Base-by-base conservation (phyloP, 257 asterid species). In the Primulina huaijiensis region DNA sequence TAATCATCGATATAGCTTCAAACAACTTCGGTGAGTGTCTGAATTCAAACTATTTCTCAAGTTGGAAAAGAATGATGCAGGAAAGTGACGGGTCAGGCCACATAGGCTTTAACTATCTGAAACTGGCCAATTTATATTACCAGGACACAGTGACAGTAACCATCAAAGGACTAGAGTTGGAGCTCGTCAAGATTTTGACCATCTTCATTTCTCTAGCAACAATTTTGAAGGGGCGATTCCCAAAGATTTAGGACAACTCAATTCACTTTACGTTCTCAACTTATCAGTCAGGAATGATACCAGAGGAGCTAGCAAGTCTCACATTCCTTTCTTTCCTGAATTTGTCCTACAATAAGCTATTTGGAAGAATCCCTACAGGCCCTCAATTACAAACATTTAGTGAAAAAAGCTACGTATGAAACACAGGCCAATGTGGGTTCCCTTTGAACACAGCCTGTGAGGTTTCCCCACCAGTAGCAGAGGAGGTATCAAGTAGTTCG, bases 111-210 rank as follows among this genome's bases (percentile, higher is more conserved):
- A 60, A 63, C 0, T 56, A 78, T 73, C 57, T 78, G 55, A 8
- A 29, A 5, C 43, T 86, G 59, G 72, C 19, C 43, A 20, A 62
- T 7, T 60, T 68, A 0, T 82, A 86, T 78, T 89, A 89, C 65
- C 84, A 82, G 82, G 88, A 87, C 55, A 73, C 82, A 0, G 89
- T 92, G 35, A 79, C 78, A 16, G 83, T 87, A 7, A 87, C 85
- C 69, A 35, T 79, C 46, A 86, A 89, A 85, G 95, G 97, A 4
- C 30, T 65, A 0, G 88, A 89, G 64, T 4, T 82, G 72, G 83
- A 87, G 79, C 82, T 89, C 25, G 80, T 52, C 74, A 89, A 89
- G 73, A 86, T 92, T 37, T 74, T 87, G 52, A 86, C 84, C 10
- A 68, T 79, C 64, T 81, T 85, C 35, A 83, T 79, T 77, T 85